Conservation (phyloP, 106 monocot genomes). For the Gastrodia elata region DNA sequence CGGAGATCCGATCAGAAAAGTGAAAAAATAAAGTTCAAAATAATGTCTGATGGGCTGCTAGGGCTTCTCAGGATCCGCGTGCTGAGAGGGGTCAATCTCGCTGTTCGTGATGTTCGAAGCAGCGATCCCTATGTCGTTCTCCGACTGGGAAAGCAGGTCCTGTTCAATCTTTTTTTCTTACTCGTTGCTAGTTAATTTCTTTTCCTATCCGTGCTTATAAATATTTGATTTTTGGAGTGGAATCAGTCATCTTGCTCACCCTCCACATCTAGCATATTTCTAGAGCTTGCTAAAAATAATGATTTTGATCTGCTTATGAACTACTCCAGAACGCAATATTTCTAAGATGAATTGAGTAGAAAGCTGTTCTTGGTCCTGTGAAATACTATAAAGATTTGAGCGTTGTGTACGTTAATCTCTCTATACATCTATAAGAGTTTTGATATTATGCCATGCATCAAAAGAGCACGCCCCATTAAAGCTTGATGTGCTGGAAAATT, state of each 20-base stretch:
- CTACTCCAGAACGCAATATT: background rate
- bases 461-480: too few relatives aligned
- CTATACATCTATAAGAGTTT: too few relatives aligned
- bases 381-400: too few relatives aligned
- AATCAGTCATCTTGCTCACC: background rate
- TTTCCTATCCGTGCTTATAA: background rate
- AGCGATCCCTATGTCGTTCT: conserved; percentile 52
- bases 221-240: background rate
- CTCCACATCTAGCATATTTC: too few relatives aligned
- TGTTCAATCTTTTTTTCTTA: background rate
- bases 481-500: too few relatives aligned
- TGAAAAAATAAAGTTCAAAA: too few relatives aligned
- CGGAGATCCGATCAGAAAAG: too few relatives aligned
- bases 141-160: conserved; percentile 34
- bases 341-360: background rate
- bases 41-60: conserved; percentile 20
- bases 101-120: conserved; percentile 27
- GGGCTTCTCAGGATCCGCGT: conserved; percentile 36
- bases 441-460: too few relatives aligned
- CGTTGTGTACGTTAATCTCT: too few relatives aligned
- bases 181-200: background rate
- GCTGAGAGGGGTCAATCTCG: conserved; percentile 30
- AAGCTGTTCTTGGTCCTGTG: too few relatives aligned
- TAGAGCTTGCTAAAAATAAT: background rate
- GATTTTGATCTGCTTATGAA: background rate